Conservation (phyloP, 768 basidiomycete species). For the Suillus weaverae region DNA sequence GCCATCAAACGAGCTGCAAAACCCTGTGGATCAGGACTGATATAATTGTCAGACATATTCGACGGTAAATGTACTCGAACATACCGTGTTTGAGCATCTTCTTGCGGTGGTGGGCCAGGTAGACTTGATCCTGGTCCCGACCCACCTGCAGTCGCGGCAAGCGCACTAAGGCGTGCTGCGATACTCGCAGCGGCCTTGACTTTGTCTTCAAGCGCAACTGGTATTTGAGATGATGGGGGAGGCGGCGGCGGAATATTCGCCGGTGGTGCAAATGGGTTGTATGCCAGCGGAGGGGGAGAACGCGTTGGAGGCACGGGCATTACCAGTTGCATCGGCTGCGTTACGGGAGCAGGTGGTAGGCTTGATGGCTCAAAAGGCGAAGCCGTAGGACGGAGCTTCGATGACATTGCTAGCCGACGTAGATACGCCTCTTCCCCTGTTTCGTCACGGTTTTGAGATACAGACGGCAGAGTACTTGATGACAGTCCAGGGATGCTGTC, state of each 20-base stretch:
- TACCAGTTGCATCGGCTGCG: constrained; percentile 19
- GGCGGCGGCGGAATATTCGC: constrained; percentile 57
- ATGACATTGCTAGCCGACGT: constrained; percentile 59
- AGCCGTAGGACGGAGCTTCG: constrained; percentile 31
- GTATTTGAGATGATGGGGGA: constrained; percentile 36
- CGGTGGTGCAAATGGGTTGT: constrained; percentile 70
- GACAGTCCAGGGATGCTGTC: constrained; percentile 25
- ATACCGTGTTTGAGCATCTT: constrained; percentile 21
- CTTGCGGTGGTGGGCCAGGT: constrained; percentile 32
- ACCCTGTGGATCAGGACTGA: constrained; percentile 60
- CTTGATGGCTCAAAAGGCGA: constrained; percentile 29
- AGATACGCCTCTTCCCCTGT: constrained; percentile 72
- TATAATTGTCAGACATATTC: background rate
- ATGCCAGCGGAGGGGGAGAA: constrained; percentile 58
- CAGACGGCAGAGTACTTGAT: constrained; percentile 1
- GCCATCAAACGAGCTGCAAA: constrained; percentile 91
- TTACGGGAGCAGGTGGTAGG: constrained; percentile 24
- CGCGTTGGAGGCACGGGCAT: constrained; percentile 27
- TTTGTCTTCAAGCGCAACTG: constrained; percentile 57
- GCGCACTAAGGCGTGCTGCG: constrained; percentile 68
- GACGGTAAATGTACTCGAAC: background rate
- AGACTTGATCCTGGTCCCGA: constrained; percentile 25
- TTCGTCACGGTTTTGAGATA: constrained; percentile 29
- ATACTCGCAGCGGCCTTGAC: constrained; percentile 80
- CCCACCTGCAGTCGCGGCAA: constrained; percentile 38